Evolutionary conservation across 2,329 filamentous ascomycete species (phyloP).

Genomic region (Venturia nashicola): DNA sequence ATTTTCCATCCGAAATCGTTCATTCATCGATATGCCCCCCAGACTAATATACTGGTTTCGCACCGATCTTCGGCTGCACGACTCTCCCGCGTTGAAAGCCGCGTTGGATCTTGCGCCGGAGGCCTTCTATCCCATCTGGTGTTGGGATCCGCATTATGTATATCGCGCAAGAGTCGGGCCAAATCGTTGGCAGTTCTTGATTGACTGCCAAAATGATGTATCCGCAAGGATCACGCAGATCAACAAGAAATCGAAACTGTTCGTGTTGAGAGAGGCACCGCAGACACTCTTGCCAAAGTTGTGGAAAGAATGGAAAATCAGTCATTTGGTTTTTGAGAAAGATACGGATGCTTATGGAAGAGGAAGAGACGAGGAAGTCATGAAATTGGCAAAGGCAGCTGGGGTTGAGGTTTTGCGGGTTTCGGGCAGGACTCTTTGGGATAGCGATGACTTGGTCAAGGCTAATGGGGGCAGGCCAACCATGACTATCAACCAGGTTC

Average conservation of each 20-base stretch:
- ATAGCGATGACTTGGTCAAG: conserved; percentile 56
- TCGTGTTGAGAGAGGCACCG: conserved; percentile 60
- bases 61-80: conserved; percentile 65
- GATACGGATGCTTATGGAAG: conserved; percentile 64
- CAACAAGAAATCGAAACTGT: conserved; percentile 59
- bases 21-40: neutral
- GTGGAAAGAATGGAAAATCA: conserved; percentile 61
- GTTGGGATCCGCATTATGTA: conserved; percentile 72
- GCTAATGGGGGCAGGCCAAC: conserved; percentile 57
- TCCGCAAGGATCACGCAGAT: conserved; percentile 54
- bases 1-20: neutral
- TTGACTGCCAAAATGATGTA: conserved; percentile 63
- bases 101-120: conserved; percentile 58
- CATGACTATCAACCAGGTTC: conserved; percentile 60
- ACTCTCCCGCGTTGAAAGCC: conserved; percentile 61
- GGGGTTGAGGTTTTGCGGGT: conserved; percentile 54
- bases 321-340: conserved; percentile 67
- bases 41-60: conserved; percentile 68
- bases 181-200: conserved; percentile 65
- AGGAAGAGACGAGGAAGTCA: conserved; percentile 49
- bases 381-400: conserved; percentile 46
- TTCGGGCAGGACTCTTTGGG: conserved; percentile 58
- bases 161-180: conserved; percentile 57
- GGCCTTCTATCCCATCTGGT: conserved; percentile 63
- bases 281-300: conserved; percentile 60